phyloP scores from a whole-genome alignment of 768 basidiomycete species.

The Russula earlei region DNA sequence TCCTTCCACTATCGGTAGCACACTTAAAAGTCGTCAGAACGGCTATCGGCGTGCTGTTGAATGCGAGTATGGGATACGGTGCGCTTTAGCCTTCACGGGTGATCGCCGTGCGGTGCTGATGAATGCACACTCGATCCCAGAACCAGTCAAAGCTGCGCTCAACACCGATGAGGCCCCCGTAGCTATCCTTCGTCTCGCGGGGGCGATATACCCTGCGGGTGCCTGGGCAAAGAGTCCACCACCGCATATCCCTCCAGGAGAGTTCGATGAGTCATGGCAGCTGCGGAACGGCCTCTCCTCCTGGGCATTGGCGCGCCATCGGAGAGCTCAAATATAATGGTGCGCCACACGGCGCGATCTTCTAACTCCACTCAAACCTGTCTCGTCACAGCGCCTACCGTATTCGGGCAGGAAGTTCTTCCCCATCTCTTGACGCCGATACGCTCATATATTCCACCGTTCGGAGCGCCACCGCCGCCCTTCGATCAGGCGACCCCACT shows the following conservation, averaged over 20 bases:
- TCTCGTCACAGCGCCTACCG: slow-evolving; percentile 36
- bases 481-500: slow-evolving; percentile 35
- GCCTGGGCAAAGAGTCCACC: slow-evolving; percentile 41
- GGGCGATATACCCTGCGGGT: slow-evolving; percentile 63
- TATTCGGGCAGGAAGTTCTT: slow-evolving; percentile 54
- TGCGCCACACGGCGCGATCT: slow-evolving; percentile 25
- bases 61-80: slow-evolving; percentile 74
- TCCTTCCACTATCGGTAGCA: slow-evolving; percentile 43
- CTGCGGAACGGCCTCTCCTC: slow-evolving; percentile 54
- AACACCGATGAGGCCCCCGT: slow-evolving; percentile 58
- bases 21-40: slow-evolving; percentile 71
- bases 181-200: slow-evolving; percentile 59
- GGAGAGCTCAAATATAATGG: slow-evolving; percentile 65
- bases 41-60: slow-evolving; percentile 69
- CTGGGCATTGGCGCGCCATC: slow-evolving; percentile 75
- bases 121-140: slow-evolving; percentile 30
- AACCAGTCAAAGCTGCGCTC: slow-evolving; percentile 59
- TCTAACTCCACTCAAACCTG: neutral
- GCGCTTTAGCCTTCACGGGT: slow-evolving; percentile 20
- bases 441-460: slow-evolving; percentile 50
- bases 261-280: slow-evolving; percentile 49
- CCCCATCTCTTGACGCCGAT: slow-evolving; percentile 54
- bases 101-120: neutral
- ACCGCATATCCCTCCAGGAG: slow-evolving; percentile 24
- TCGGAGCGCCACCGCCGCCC: slow-evolving; percentile 30